These are phyloP conservation scores for Ceratopteris richardii DNA, from an alignment of 75 land plant species.

Conservation along the genomic window DNA sequence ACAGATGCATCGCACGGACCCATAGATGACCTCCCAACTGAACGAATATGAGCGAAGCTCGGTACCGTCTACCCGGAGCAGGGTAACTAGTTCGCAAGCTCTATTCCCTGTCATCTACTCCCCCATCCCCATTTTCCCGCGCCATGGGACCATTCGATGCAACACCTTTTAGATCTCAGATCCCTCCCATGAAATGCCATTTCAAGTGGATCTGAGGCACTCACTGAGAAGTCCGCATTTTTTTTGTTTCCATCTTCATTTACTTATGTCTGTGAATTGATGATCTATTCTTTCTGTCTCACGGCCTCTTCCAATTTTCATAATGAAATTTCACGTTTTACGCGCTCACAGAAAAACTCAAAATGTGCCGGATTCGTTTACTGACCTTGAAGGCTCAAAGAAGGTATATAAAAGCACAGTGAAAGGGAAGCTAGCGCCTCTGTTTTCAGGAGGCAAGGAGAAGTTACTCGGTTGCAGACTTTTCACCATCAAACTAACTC, in stretches of 20 bases:
- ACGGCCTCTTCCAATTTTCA: too few relatives aligned
- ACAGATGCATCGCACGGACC: too few relatives aligned
- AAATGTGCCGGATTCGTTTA: background rate
- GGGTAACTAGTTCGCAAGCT: too few relatives aligned
- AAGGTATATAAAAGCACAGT: background rate
- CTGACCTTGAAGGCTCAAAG: background rate
- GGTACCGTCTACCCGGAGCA: conserved; percentile 15
- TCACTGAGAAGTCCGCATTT: background rate
- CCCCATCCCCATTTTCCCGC: background rate
- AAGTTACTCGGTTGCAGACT: conserved; percentile 29
- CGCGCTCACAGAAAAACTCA: background rate
- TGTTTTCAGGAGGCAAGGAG: conserved; percentile 6
- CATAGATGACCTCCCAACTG: too few relatives aligned
- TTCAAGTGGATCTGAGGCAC: too few relatives aligned
- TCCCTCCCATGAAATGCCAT: too few relatives aligned
- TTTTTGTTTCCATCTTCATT: background rate
- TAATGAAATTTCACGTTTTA: background rate
- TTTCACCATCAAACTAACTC: conserved; percentile 28
- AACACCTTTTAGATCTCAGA: too few relatives aligned
- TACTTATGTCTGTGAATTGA: background rate
- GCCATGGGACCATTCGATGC: too few relatives aligned
- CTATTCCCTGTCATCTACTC: background rate
- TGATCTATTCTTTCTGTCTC: too few relatives aligned
- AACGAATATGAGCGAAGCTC: conserved; percentile 10
- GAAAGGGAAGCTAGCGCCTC: conserved; percentile 9